Conservation (phyloP, 139 green algal species). For the Volvox reticuliferus region DNA sequence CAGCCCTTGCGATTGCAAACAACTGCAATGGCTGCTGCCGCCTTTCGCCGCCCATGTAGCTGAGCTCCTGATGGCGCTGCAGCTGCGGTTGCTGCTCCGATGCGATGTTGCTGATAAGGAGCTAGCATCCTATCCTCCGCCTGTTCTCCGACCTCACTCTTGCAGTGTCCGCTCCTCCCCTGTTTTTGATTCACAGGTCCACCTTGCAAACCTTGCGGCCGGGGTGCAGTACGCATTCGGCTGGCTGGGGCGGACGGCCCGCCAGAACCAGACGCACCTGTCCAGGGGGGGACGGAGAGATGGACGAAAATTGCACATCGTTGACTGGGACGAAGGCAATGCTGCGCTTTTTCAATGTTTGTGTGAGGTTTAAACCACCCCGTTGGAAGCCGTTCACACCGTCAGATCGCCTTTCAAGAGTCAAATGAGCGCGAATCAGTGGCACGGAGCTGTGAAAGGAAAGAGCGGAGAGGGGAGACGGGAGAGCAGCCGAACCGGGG, state of each 20-base stretch:
- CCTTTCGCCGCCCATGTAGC: neutral
- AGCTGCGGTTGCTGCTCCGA: too few species aligned
- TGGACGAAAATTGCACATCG: too few species aligned
- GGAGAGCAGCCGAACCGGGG: neutral
- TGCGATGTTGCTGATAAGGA: neutral
- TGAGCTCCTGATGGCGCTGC: neutral
- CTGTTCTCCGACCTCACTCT: neutral
- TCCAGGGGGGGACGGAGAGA: neutral
- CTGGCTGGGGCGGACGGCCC: conserved; percentile 65
- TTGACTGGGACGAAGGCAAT: too few species aligned
- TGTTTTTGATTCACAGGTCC: conserved; percentile 42
- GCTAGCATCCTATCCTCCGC: neutral
- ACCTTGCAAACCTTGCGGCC: conserved; percentile 87
- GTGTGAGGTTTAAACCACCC: too few species aligned
- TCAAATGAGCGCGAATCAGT: too few species aligned
- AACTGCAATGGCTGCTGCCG: neutral
- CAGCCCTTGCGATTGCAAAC: too few species aligned
- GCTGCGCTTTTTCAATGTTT: too few species aligned
- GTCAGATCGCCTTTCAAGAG: too few species aligned
- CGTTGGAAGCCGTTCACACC: too few species aligned
- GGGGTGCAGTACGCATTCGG: conserved; percentile 82
- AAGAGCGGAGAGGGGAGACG: neutral
- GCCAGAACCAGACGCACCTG: conserved; percentile 71
- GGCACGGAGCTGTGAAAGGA: too few species aligned
- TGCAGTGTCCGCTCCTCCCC: neutral